phyloP scores from a whole-genome alignment of 2,329 filamentous ascomycete genomes.

The Colletotrichum falcatum region DNA sequence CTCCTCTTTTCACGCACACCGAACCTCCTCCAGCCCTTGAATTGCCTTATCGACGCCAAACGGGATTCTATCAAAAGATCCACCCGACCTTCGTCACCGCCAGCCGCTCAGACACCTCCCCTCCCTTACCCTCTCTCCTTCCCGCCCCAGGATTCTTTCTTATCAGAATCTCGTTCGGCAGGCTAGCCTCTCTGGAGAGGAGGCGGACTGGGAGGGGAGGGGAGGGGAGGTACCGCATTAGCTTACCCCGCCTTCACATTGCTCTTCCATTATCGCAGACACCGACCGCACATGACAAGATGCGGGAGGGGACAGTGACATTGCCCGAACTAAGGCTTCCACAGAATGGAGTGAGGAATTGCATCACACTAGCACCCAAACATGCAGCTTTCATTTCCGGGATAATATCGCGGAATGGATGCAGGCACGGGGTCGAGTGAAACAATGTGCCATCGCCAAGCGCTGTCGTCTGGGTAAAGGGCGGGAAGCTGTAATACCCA shows the following conservation, averaged over 20 bases:
- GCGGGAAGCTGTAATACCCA: neutral
- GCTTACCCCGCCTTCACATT: slow-evolving; percentile 19
- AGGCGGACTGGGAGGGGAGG: no score
- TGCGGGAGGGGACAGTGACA: neutral
- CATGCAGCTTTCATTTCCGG: slow-evolving; percentile 32
- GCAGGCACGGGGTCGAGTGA: slow-evolving; percentile 34
- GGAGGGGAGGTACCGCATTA: neutral
- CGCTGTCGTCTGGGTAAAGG: slow-evolving; percentile 20
- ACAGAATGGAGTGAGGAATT: slow-evolving; percentile 5
- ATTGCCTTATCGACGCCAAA: slow-evolving; percentile 1
- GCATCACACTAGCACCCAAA: slow-evolving; percentile 4
- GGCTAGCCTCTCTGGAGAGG: neutral
- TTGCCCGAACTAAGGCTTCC: neutral
- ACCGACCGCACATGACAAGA: neutral
- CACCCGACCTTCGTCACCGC: slow-evolving; percentile 19
- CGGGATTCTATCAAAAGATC: neutral
- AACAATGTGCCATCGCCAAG: slow-evolving; percentile 26
- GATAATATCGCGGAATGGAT: slow-evolving; percentile 26
- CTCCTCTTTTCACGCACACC: neutral
- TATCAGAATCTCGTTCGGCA: slow-evolving; percentile 12
- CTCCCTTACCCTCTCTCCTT: neutral
- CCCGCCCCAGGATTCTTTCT: slow-evolving; percentile 17
- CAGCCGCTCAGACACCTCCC: slow-evolving; percentile 33
- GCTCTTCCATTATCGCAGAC: slow-evolving; percentile 16
- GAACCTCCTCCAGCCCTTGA: neutral